Evolutionary conservation across 2,329 filamentous ascomycete species (phyloP).

Genomic region (Penicillium hesseltinei): DNA sequence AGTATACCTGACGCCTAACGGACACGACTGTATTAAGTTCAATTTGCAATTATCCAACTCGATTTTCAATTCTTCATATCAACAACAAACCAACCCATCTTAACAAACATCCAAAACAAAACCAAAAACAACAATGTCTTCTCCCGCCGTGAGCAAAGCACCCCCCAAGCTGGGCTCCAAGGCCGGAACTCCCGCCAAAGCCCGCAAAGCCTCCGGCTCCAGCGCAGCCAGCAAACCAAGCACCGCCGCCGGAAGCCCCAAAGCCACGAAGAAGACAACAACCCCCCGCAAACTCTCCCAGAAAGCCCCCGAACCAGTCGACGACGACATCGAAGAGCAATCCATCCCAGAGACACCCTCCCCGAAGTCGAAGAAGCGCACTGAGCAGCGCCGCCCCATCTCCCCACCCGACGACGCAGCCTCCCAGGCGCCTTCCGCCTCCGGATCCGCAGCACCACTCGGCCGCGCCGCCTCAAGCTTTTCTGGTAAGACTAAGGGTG

Average conservation of each 20-base stretch:
- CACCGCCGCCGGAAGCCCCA: slow-evolving; percentile 6
- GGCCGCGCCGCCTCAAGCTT: slow-evolving; percentile 15
- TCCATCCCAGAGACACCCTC: slow-evolving; percentile 25
- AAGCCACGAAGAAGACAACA: slow-evolving; percentile 22
- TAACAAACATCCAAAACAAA: neutral
- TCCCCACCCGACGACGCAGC: slow-evolving; percentile 24
- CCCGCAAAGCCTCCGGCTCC: slow-evolving; percentile 23
- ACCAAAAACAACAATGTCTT: slow-evolving; percentile 15
- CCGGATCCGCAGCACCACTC: slow-evolving; percentile 27
- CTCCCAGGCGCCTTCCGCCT: slow-evolving; percentile 24
- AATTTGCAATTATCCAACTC: neutral
- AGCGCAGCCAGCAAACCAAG: slow-evolving; percentile 22
- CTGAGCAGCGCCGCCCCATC: slow-evolving; percentile 27
- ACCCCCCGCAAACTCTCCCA: slow-evolving; percentile 25
- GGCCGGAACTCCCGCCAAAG: slow-evolving; percentile 21
- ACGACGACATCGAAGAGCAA: slow-evolving; percentile 18
- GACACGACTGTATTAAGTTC: neutral
- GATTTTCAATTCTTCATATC: neutral
- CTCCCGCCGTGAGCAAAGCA: slow-evolving; percentile 21
- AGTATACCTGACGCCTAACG: slow-evolving; percentile 1
- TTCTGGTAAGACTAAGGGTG: slow-evolving; percentile 18
- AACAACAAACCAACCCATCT: neutral
- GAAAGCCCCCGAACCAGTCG: slow-evolving; percentile 21
- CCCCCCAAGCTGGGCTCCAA: slow-evolving; percentile 24
- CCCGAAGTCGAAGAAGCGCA: slow-evolving; percentile 23